A percentile compares a stretch with the other conserved stretches of the same genome.
These are phyloP conservation scores for Fistulifera solaris DNA, from an alignment of 108 stramenopile genomes.

Conservation along the genomic window DNA sequence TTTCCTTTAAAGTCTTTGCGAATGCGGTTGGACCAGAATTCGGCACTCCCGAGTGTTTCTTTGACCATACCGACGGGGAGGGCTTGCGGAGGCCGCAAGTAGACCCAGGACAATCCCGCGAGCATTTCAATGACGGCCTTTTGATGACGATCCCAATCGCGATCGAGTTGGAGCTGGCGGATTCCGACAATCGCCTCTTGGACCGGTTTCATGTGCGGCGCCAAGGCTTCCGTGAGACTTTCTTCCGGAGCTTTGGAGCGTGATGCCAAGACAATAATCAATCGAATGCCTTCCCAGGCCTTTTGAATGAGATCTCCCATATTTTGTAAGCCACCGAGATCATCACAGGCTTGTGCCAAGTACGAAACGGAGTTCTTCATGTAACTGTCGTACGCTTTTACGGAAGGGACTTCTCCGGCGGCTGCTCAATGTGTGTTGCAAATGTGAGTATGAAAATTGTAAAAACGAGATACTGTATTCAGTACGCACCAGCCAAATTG, in stretches of 20 bases:
- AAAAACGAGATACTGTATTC: background rate
- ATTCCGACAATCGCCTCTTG: constrained; percentile 55
- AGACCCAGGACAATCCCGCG: constrained; percentile 64
- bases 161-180: constrained; percentile 44
- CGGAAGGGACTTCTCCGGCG: constrained; percentile 39
- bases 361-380: constrained; percentile 40
- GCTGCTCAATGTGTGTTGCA: constrained; percentile 5
- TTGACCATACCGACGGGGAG: constrained; percentile 63
- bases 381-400: constrained; percentile 69
- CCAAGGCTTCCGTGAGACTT: constrained; percentile 30
- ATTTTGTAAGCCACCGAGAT: constrained; percentile 47
- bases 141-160: constrained; percentile 64
- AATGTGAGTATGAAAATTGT: background rate
- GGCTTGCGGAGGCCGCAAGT: constrained; percentile 44
- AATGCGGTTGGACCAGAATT: constrained; percentile 95
- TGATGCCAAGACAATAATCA: constrained; percentile 53
- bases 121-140: constrained; percentile 79
- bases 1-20: constrained; percentile 88
- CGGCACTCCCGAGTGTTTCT: constrained; percentile 79
- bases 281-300: constrained; percentile 50
- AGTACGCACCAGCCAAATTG: too few species aligned
- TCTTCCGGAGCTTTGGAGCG: constrained; percentile 47
- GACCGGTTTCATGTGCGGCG: constrained; percentile 49
- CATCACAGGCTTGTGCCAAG: constrained; percentile 53
- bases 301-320: constrained; percentile 39